Evolutionary conservation across 176 grass and related monocot species (phyloP), one percentile per base, ranked within the genome.

Genomic region (Eremochloa ophiuroides): DNA sequence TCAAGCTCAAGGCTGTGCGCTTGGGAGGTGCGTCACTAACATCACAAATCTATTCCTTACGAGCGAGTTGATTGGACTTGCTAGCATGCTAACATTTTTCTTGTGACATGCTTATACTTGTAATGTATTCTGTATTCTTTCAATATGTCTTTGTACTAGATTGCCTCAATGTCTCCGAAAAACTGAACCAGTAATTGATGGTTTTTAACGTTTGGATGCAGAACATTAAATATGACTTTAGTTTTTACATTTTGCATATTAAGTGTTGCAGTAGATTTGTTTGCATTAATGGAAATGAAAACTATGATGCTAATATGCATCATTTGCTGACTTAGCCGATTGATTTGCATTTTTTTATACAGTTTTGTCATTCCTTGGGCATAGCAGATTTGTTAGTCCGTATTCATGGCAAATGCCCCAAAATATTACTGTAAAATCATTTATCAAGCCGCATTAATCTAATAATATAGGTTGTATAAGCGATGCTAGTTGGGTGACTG

Each of bases 1-100:
- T 96, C 2, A 92, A 96, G 82, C 80, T 96, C 50, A 96, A 96
- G 85, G 93, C 93, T 66, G 87, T 93, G 38, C 88, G 84, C 13
- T 73, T 79, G 2, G 83, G 85, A 93, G 93, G 93, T 96, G 68
- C 8, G 26, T 81, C 5, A 4, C 8, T 69, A 7, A 76, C 26
- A 17, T 77, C 2, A 8, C 18, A 37, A 35, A 33, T 33, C 51
- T 33, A 28, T 31, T 66, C 9, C 0, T 81, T 80, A 28, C 22
- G 26, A 37, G 25, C 6, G 7, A 60, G 29, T n/a, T 74, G 35
- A 46, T 69, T 37, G 17, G 48, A 66, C 44, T 30, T 46, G 9
- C 58, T 62, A 26, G 22, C 55, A 69, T 23, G 37, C 14, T 46
- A 18, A 3, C 13, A 23, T 42, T 61, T 43, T 71, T 60, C 26